Evolutionary conservation across 202 grass and related monocot genomes (phyloP), one percentile per base, ranked within the genome.

Genomic region (Setaria viridis): DNA sequence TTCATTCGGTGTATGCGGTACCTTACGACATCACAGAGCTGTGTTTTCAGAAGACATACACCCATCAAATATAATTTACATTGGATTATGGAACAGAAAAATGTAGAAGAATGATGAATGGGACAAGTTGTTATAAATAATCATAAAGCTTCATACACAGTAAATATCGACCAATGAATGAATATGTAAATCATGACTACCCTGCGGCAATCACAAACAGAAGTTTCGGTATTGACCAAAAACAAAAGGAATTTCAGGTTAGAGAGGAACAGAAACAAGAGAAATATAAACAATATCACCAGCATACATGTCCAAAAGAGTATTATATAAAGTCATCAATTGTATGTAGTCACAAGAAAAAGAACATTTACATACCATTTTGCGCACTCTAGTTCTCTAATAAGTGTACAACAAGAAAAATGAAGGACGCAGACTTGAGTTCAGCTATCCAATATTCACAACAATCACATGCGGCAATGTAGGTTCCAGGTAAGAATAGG

Each of bases 1-100:
- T 92, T 99, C 91, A 99, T 94, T 65, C 92, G 85, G 80, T 92
- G 93, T 82, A 99, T 94, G 46, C 96, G 84, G 58, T 95, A 99
- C 84, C 93, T 89, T 82, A 99, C 88, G 20, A 99, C 96, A 80
- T 99, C 96, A 80, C 73, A 89, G 15, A 99, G 91, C 96, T 99
- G 89, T 82, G 74, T 89, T 34, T 74, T 13, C 46, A 45, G 72
- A 84, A 13, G 48, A 79, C 16, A 89, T 41, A 47, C 16, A 89
- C 46, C 67, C 21, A 16, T 80, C 73, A 88, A 45, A 19, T 20
- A 75, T 15, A 73, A 33, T 80, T n/a, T 70, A 76, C 0, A 70
- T 81, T 32, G 69, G 34, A 81, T 63, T 41, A 62, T 19, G 60
- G 30, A 84, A 76, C 55, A 55, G 35, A 0, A 64, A 92, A 3